Conservation (phyloP, 345 rosid genomes). For the Brassica cretica region DNA sequence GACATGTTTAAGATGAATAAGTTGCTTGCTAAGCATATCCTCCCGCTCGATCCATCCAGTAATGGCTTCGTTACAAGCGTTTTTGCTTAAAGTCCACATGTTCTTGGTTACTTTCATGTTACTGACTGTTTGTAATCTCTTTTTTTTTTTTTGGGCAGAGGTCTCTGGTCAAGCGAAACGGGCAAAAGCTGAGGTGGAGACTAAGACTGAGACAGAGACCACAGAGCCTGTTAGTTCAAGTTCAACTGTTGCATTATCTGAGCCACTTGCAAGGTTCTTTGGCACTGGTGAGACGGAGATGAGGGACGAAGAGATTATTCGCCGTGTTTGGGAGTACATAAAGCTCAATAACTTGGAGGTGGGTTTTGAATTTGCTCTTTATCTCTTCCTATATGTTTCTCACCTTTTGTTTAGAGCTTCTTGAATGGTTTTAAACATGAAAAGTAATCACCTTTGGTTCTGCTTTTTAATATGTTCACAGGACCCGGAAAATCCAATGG, state of each 20-base stretch:
- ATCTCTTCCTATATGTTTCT: neutral
- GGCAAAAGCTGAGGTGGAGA: conserved; percentile 59
- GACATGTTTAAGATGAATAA: conserved; percentile 99
- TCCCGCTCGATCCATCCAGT: too few species aligned
- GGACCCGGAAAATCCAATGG: conserved; percentile 83
- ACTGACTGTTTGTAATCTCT: neutral
- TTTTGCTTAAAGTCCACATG: neutral
- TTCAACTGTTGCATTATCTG: conserved; percentile 60
- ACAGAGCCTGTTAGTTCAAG: conserved; percentile 48
- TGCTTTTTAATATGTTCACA: conserved; percentile 27
- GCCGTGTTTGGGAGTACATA: conserved; percentile 77
- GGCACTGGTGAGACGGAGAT: conserved; percentile 68
- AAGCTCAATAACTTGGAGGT: conserved; percentile 79
- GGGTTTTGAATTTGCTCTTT: conserved; percentile 6
- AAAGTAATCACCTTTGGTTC: conserved; percentile 11
- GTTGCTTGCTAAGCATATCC: conserved; percentile 62
- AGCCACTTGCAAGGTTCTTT: conserved; percentile 75
- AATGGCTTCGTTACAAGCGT: neutral
- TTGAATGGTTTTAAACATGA: neutral
- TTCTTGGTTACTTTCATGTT: neutral
- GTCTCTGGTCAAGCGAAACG: conserved; percentile 66
- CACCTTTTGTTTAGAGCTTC: neutral
- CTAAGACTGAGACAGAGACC: conserved; percentile 50
- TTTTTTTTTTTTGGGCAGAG: neutral
- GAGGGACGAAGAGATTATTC: conserved; percentile 58